phyloP scores from a whole-genome alignment of 106 monocot genomes.

The Amphibolis antarctica region DNA sequence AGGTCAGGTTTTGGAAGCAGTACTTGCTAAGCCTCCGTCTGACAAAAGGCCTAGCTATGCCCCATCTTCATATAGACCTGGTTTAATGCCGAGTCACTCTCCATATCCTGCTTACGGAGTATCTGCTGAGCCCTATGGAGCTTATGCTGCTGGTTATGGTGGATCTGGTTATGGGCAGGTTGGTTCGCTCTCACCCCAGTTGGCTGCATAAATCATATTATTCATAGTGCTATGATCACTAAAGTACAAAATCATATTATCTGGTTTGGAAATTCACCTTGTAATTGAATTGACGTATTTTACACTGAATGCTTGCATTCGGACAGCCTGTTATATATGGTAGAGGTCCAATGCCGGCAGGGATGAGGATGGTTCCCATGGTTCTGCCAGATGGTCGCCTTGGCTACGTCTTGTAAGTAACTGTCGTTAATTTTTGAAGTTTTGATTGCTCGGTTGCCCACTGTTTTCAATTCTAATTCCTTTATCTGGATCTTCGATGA shows the following conservation, averaged over 20 bases:
- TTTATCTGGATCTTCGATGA: neutral
- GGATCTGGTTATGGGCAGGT: conserved; percentile 65
- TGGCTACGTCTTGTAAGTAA: conserved; percentile 87
- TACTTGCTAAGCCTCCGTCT: conserved; percentile 73
- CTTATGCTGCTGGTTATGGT: conserved; percentile 51
- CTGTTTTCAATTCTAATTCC: neutral
- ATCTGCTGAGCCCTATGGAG: conserved; percentile 63
- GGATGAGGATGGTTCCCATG: conserved; percentile 99
- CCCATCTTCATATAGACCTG: conserved; percentile 29
- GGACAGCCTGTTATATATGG: conserved; percentile 94
- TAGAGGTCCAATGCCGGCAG: conserved; percentile 82
- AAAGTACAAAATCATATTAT: neutral
- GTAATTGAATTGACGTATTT: neutral
- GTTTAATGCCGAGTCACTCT: conserved; percentile 39
- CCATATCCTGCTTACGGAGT: conserved; percentile 46
- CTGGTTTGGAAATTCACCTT: neutral
- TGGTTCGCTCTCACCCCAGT: neutral
- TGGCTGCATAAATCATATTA: neutral
- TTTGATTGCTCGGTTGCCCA: neutral
- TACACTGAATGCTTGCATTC: neutral
- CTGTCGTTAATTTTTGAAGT: neutral
- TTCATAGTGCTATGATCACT: too few species aligned
- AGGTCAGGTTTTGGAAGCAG: conserved; percentile 75
- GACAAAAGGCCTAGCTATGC: conserved; percentile 45
- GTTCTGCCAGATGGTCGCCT: conserved; percentile 91